phyloP scores from a whole-genome alignment of 148 eudicot species.

The Camellia japonica region DNA sequence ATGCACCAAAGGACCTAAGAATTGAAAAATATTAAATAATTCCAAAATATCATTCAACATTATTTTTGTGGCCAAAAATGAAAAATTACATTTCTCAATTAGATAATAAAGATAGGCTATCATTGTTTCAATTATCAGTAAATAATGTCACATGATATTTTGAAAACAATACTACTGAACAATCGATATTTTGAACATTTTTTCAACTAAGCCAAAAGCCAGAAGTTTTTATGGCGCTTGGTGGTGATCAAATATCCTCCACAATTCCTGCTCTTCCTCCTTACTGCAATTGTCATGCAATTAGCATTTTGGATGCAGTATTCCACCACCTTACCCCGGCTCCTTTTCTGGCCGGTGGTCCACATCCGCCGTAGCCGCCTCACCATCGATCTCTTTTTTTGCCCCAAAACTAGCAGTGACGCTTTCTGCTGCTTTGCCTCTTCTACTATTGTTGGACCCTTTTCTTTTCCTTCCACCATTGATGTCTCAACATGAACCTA shows the following conservation, averaged over 20 bases:
- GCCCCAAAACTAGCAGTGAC: conserved; percentile 62
- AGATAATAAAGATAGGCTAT: too few species aligned
- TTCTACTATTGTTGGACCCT: conserved; percentile 60
- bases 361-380: conserved; percentile 41
- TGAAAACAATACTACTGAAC: too few species aligned
- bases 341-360: conserved; percentile 36
- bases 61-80: too few species aligned
- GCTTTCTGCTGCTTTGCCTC: conserved; percentile 53
- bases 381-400: conserved; percentile 47
- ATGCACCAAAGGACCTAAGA: too few species aligned
- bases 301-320: conserved; percentile 73
- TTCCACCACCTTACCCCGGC: conserved; percentile 41
- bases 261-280: conserved; percentile 61
- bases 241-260: conserved; percentile 85
- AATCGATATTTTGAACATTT: background rate
- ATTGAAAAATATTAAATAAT: too few species aligned
- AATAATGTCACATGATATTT: too few species aligned
- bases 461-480: conserved; percentile 56
- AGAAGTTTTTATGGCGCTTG: conserved; percentile 74
- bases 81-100: too few species aligned
- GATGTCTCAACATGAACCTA: conserved; percentile 70
- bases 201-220: conserved; percentile 65
- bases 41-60: too few species aligned
- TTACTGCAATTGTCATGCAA: conserved; percentile 74
- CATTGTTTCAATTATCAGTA: too few species aligned